Evolutionary conservation across 2,329 filamentous ascomycete genomes (phyloP), one percentile per base, ranked within the genome.

Genomic region (Mariannaea elegans): DNA sequence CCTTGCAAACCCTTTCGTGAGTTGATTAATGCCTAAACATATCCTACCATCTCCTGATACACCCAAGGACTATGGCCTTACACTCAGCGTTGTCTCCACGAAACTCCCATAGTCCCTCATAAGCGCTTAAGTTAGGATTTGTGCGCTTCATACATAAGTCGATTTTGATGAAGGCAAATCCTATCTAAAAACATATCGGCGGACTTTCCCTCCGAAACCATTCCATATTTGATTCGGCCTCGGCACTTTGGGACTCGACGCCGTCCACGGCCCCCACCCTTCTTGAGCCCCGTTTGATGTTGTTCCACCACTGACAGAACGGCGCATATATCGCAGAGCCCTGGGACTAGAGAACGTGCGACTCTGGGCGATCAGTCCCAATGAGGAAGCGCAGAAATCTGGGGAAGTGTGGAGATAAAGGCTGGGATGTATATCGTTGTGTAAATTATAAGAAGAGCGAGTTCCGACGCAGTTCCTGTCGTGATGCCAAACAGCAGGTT

Each of bases 271-370:
- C 38, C 45, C 38, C 38, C n/a, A 34, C 21, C 7, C 38, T 23
- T 27, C 45, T 45, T 29, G 27, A 19, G n/a, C 23, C n/a, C 32
- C 13, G 8, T 7, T 14, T 12, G n/a, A n/a, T 24, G 39, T 59
- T 59, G 56, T 59, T 59, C 56, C 56, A 59, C 56, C 56, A 59
- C 56, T 59, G 24, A 59, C 27, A 36, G 31, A 14, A 13, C 42
- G 23, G 48, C 48, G 56, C 48, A 41, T 47, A 58, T 51, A 39
- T 38, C 27, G 12, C 7, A 38, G 5, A 24, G 47, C 27, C 16
- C 31, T 34, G 9, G 29, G 7, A 41, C 9, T n/a, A 23, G 18
- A 27, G n/a, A 42, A 31, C 14, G n/a, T 34, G 27, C 19, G 7
- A 32, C 21, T 18, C 29, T 27, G 39, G 31, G n/a, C 21, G 16